Conservation (phyloP, 2,329 filamentous ascomycete genomes). For the Didymella lethalis region DNA sequence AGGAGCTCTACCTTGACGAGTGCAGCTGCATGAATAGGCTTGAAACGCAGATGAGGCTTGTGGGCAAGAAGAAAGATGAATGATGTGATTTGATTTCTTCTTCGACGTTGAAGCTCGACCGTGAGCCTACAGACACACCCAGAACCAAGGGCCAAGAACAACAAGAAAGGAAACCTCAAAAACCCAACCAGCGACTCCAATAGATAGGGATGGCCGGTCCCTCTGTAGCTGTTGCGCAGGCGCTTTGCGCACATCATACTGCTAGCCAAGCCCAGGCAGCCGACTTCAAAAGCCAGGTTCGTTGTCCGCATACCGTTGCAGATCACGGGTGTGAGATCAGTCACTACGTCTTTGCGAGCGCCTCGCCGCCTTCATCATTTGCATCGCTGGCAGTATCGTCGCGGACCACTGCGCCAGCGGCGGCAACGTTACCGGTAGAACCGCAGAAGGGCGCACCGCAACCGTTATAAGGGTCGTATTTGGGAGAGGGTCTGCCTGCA, state of each 20-base stretch:
- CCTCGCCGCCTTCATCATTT: not conserved
- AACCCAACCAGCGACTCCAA: not conserved
- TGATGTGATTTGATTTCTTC: not conserved
- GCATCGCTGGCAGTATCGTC: not conserved
- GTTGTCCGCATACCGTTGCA: not conserved
- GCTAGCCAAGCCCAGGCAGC: not conserved
- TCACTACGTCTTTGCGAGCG: not conserved
- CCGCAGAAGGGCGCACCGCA: constrained; percentile 11
- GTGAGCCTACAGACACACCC: not conserved
- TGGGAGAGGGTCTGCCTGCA: not conserved
- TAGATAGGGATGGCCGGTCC: not conserved
- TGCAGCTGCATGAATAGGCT: constrained; percentile 46
- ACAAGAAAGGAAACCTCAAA: not conserved
- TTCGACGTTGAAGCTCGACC: not conserved
- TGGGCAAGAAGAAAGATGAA: not conserved
- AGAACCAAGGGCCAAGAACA: not conserved
- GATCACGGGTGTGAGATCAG: not conserved
- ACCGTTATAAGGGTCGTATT: constrained; percentile 1
- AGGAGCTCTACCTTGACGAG: constrained; percentile 45
- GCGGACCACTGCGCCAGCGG: constrained; percentile 1
- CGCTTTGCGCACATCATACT: not conserved
- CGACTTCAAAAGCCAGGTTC: not conserved
- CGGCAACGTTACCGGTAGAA: not conserved
- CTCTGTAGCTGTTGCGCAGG: not conserved
- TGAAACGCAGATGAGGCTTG: constrained; percentile 10